Conservation (phyloP, 208 protist species). For the Naegleria gruberi region DNA sequence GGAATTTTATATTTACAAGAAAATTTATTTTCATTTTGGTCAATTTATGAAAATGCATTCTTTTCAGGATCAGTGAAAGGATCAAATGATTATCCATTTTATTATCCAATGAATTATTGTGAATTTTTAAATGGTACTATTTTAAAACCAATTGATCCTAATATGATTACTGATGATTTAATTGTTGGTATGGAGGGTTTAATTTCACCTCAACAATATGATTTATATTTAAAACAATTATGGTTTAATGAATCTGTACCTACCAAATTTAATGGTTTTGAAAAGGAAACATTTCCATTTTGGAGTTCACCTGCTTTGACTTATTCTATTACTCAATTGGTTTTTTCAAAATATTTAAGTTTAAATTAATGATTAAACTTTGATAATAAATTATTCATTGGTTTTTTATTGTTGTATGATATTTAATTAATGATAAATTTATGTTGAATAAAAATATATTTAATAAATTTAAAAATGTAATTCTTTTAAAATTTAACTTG, state of each 20-base stretch:
- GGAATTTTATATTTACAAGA: constrained; percentile 1
- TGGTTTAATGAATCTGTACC: background rate
- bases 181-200: background rate
- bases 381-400: no score
- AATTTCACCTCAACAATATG: background rate
- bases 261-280: background rate
- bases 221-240: background rate
- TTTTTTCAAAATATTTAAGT: background rate
- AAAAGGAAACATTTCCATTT: background rate
- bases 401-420: no score
- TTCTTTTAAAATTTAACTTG: no score
- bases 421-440: no score
- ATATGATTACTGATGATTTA: background rate
- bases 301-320: background rate
- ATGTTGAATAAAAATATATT: no score
- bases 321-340: background rate
- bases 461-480: no score
- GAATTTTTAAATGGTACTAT: constrained; percentile 18
- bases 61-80: constrained; percentile 9
- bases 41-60: constrained; percentile 8
- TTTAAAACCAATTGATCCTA: background rate
- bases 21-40: background rate
- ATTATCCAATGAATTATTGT: constrained; percentile 16
- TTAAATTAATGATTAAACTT: background rate
- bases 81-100: background rate